Percentiles rank a stretch among this genome's conserved stretches.
Evolutionary conservation across 306 rosid species (phyloP).

Genomic region (Prunus fruticosa): DNA sequence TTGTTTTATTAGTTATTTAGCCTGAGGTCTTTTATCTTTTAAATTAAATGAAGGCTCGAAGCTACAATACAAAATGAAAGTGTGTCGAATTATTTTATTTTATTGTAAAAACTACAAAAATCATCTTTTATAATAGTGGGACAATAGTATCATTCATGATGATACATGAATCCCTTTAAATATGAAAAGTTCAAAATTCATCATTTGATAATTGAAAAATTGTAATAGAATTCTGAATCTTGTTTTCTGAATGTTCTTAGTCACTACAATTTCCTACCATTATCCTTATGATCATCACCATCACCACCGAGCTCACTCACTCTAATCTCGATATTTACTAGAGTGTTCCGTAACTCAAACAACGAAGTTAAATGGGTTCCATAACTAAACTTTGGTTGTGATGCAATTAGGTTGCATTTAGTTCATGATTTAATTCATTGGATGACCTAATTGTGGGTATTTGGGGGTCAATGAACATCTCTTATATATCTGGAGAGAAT

Average conservation of each 20-base stretch:
- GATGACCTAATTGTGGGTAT: not conserved
- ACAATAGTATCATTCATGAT: too few relatives aligned
- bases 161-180: not conserved
- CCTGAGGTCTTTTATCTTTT: not conserved
- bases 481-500: not conserved
- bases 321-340: not conserved
- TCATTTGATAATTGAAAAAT: not conserved
- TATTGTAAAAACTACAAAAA: not conserved
- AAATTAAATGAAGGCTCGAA: not conserved
- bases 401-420: not conserved
- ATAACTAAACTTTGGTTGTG: not conserved
- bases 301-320: not conserved
- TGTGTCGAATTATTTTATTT: not conserved
- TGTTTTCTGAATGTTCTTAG: not conserved
- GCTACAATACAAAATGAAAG: not conserved
- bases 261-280: not conserved
- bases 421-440: not conserved
- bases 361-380: not conserved
- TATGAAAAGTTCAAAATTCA: not conserved
- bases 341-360: not conserved
- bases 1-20: not conserved
- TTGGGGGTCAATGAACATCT: not conserved
- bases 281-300: not conserved
- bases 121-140: not conserved
- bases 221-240: too few relatives aligned